Evolutionary conservation across 192 early-diverging fungal genomes (phyloP).

Genomic region (Mortierella hygrophila): DNA sequence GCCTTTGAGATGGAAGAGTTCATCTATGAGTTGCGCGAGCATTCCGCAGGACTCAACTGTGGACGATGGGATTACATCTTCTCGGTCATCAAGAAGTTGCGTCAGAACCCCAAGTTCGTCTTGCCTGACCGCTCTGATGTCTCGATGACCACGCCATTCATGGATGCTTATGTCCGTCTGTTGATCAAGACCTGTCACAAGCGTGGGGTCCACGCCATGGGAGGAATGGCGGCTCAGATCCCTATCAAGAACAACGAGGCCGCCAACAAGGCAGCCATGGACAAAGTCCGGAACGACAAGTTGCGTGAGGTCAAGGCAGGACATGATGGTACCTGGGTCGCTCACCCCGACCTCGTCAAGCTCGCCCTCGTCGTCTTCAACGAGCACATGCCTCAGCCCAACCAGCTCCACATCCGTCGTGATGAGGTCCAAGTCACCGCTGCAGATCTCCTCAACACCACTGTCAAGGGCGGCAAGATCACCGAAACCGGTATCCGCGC

Average conservation of each 20-base stretch:
- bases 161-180: conserved; percentile 97
- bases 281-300: conserved; percentile 96
- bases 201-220: conserved; percentile 99
- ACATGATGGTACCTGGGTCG: conserved; percentile 97
- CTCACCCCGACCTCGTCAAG: conserved; percentile 95
- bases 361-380: conserved; percentile 92
- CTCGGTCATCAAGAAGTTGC: conserved; percentile 98
- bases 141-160: conserved; percentile 96
- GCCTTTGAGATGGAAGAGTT: conserved; percentile 99
- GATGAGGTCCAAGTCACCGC: conserved; percentile 91
- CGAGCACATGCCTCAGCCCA: conserved; percentile 95
- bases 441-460: conserved; percentile 85
- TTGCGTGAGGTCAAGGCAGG: conserved; percentile 95
- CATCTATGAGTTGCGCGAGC: conserved; percentile 99
- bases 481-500: conserved; percentile 92
- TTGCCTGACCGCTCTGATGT: conserved; percentile 94
- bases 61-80: conserved; percentile 99
- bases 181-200: conserved; percentile 98
- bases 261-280: conserved; percentile 92
- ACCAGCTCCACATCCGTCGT: conserved; percentile 94
- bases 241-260: conserved; percentile 94
- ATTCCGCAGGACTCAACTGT: conserved; percentile 99
- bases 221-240: conserved; percentile 99
- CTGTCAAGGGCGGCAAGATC: conserved; percentile 77
- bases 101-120: conserved; percentile 86